Base-by-base conservation (phyloP, 1,284 basidiomycete genomes). In the Marasmius sp. region DNA sequence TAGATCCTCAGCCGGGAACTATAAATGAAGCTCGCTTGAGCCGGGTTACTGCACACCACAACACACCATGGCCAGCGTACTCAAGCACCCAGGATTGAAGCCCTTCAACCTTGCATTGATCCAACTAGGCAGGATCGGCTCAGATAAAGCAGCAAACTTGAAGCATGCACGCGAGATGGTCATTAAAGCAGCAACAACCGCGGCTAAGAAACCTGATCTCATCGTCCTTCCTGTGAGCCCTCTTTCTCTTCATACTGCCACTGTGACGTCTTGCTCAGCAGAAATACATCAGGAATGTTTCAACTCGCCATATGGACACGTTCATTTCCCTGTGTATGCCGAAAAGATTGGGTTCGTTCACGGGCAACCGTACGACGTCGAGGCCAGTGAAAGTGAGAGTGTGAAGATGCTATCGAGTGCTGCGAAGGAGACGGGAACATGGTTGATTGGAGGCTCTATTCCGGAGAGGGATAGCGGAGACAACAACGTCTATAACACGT, bases 281-380 rank as follows among this genome's bases (percentile, higher is more conserved):
- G 27, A 36, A 16, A 39, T 39, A 9, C 18, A 57, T 22, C 69
- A 96, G 88, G 97, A 99, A 84, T 95, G 95, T 79, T 99, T 99
- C 82, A 99, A 99, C 76, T 96, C 94, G 12, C 95, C 96, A 0
- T 99, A 99, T 71, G 96, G 96, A 0, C 89, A 93, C 65, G 81
- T 83, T 5, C 86, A 92, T 71, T 97, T 97, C 72, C 89, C 92
- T 0, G 81, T 87, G 33, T 93, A 96, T 69, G 92, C 93, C 1
- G 95, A 98, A 76, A 81, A 78, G 1, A 92, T 98, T 56, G 86
- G 80, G 9, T 91, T 80, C 69, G 80, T 72, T 6, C 77, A 79
- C 45, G 87, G 84, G 3, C 73, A 81, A 66, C 71, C 78, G 0
- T 93, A 91, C 65, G 82, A 92, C 62, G 71, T 83, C 5, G 74